These are phyloP conservation scores for Lenwebbia sp. DNA, from an alignment of 345 rosid species.

Conservation along the genomic window DNA sequence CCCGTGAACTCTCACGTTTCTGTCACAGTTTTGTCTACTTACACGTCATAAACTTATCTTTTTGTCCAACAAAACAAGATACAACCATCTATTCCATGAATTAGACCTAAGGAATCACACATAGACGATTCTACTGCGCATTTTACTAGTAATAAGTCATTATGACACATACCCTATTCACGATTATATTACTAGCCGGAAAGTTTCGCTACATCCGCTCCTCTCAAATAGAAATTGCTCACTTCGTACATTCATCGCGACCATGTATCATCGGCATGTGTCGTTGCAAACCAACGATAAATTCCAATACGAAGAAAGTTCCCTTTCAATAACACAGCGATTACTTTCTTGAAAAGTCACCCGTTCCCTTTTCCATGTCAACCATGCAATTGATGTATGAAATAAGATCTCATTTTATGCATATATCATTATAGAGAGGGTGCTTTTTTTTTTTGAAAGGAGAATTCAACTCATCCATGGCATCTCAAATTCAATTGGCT, in stretches of 20 bases:
- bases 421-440: not conserved
- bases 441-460: not conserved
- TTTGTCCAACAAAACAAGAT: not conserved
- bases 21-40: not conserved
- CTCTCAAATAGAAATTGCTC: not conserved
- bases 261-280: not conserved
- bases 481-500: not conserved
- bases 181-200: too few relatives aligned
- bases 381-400: not conserved
- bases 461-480: not conserved
- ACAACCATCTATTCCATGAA: too few relatives aligned
- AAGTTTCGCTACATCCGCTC: not conserved
- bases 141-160: not conserved
- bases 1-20: not conserved
- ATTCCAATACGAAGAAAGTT: not conserved
- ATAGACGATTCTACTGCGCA: not conserved
- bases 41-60: not conserved
- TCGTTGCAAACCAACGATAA: not conserved
- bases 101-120: not conserved
- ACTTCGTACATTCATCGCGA: not conserved
- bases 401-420: not conserved
- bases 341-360: not conserved
- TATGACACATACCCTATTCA: not conserved
- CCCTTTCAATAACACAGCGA: not conserved
- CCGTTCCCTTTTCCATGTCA: not conserved